Evolutionary conservation across 495 filamentous ascomycete genomes (phyloP).

Genomic region (Filosporella fistucella): DNA sequence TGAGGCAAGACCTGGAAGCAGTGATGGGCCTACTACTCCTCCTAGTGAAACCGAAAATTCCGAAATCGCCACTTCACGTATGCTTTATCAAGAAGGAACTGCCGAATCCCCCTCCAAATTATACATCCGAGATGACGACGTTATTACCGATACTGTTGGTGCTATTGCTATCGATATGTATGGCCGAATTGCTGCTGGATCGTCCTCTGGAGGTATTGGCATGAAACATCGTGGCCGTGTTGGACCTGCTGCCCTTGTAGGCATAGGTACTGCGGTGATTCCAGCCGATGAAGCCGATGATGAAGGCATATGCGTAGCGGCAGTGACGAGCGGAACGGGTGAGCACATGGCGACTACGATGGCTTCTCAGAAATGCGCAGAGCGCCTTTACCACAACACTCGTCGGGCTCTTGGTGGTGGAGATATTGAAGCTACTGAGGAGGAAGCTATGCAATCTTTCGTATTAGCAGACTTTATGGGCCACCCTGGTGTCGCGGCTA

Average conservation of each 20-base stretch:
- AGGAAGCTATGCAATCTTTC: conserved; percentile 64
- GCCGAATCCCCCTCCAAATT: conserved; percentile 12
- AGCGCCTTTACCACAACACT: conserved; percentile 65
- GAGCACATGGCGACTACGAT: conserved; percentile 95
- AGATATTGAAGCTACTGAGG: conserved; percentile 61
- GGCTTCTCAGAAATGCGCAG: conserved; percentile 74
- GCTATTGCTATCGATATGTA: conserved; percentile 84
- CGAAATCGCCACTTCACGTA: neutral
- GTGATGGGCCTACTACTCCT: conserved; percentile 13
- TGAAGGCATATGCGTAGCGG: conserved; percentile 60
- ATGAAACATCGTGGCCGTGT: conserved; percentile 93
- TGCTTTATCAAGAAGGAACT: conserved; percentile 20
- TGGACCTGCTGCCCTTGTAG: conserved; percentile 88
- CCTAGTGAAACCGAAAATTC: neutral
- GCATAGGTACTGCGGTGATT: conserved; percentile 84
- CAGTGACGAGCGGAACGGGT: conserved; percentile 87
- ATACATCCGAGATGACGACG: conserved; percentile 30
- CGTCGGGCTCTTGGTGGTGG: conserved; percentile 52
- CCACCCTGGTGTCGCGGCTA: conserved; percentile 71
- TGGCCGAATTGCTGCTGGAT: conserved; percentile 91
- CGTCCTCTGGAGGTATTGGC: conserved; percentile 96
- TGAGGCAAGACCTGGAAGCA: neutral
- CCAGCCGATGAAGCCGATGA: conserved; percentile 60
- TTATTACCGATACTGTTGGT: conserved; percentile 88
- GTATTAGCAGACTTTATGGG: conserved; percentile 77